Evolutionary conservation across 2,329 filamentous ascomycete species (phyloP).

Genomic region (Verticillium nonalfalfae): DNA sequence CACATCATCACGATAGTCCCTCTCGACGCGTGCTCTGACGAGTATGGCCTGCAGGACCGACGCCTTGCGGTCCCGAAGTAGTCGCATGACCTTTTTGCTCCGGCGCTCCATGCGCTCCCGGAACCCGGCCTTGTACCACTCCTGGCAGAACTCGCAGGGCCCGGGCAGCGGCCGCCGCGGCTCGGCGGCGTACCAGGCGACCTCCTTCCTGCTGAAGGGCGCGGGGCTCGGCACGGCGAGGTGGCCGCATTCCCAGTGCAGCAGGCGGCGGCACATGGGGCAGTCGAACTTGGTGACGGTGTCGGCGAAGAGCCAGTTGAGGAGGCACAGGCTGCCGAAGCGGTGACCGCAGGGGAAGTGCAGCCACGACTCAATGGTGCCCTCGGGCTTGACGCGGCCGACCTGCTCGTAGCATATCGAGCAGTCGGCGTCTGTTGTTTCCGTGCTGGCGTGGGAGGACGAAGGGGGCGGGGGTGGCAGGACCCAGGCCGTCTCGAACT

Average conservation of each 20-base stretch:
- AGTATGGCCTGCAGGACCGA: neutral
- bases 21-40: neutral
- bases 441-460: neutral
- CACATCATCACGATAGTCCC: neutral
- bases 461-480: neutral
- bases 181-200: neutral
- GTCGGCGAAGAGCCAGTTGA: slow-evolving; percentile 31
- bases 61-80: neutral
- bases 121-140: neutral
- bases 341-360: slow-evolving; percentile 33
- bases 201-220: slow-evolving; percentile 3
- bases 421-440: slow-evolving; percentile 18
- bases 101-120: neutral
- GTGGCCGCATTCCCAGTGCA: slow-evolving; percentile 24
- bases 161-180: neutral
- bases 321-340: slow-evolving; percentile 36
- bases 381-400: slow-evolving; percentile 27
- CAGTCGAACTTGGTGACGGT: slow-evolving; percentile 28
- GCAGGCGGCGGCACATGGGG: slow-evolving; percentile 29
- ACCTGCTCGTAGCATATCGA: slow-evolving; percentile 37
- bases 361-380: slow-evolving; percentile 31
- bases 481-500: neutral
- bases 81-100: neutral
- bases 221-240: slow-evolving; percentile 20
- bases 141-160: neutral